phyloP scores from a whole-genome alignment of 371 early-diverging fungal species.

The Apophysomyces elegans region DNA sequence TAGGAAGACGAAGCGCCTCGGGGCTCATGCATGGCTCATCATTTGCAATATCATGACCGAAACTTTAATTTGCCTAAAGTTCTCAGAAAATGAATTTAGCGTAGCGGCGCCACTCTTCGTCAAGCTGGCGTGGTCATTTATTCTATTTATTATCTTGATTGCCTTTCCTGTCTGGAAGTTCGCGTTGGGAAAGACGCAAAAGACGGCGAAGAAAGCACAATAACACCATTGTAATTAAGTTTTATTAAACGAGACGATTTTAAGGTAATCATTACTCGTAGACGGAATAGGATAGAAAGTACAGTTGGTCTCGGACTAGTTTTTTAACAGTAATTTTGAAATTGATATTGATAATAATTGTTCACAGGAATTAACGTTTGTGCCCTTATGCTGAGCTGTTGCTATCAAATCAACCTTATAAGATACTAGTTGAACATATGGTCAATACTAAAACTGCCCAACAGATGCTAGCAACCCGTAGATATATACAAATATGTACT shows the following conservation, averaged over 20 bases:
- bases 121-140: conserved; percentile 76
- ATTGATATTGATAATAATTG: no score
- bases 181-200: background rate
- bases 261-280: no score
- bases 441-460: no score
- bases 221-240: conserved; percentile 7
- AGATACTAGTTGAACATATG: no score
- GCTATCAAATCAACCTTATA: no score
- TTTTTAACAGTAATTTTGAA: no score
- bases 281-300: no score
- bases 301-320: no score
- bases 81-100: conserved; percentile 84
- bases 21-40: conserved; percentile 91
- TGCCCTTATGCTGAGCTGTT: no score
- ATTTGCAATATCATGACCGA: conserved; percentile 89
- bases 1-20: conserved; percentile 73
- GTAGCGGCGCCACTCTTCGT: conserved; percentile 78
- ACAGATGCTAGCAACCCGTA: no score
- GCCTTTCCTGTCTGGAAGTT: conserved; percentile 82
- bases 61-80: conserved; percentile 88
- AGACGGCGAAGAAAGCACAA: background rate
- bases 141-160: conserved; percentile 57
- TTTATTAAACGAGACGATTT: background rate
- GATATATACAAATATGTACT: no score
- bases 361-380: no score